phyloP scores from a whole-genome alignment of 2,329 filamentous ascomycete species.

The Trichoderma endophyticum region DNA sequence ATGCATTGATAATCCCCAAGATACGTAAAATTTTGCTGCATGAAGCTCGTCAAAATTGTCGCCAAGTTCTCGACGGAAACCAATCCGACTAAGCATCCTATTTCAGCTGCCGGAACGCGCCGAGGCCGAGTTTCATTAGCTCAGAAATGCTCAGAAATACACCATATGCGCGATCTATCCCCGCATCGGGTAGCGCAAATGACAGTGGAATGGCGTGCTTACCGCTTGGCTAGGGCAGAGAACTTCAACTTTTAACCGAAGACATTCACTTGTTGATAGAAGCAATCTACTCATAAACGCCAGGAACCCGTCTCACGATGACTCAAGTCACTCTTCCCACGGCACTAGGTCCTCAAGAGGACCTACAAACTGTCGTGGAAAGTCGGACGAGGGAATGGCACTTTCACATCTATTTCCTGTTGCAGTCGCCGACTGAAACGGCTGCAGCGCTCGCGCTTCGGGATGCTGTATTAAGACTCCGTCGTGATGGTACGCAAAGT shows the following conservation, averaged over 20 bases:
- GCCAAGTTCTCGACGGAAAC: neutral
- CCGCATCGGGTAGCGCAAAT: neutral
- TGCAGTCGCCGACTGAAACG: conserved; percentile 32
- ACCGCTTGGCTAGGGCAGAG: neutral
- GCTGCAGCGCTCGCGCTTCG: conserved; percentile 33
- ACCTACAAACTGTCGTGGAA: conserved; percentile 31
- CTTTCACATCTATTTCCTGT: conserved; percentile 35
- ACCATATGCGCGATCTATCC: neutral
- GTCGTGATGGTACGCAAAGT: conserved; percentile 29
- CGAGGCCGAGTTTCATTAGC: neutral
- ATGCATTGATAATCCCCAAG: neutral
- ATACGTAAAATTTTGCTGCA: neutral
- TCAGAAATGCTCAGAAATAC: neutral
- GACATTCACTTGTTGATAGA: neutral
- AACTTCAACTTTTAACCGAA: neutral
- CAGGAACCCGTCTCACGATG: neutral
- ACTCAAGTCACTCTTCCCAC: conserved; percentile 21
- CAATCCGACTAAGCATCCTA: neutral
- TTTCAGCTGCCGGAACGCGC: neutral
- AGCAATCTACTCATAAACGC: neutral
- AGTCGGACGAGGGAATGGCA: conserved; percentile 32
- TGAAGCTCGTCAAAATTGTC: neutral
- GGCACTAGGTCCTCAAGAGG: conserved; percentile 24
- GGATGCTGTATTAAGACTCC: conserved; percentile 32
- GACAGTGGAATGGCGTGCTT: neutral